These are phyloP conservation scores for Suhomyces yuchorum DNA, from an alignment of 1,139 yeast species.

Conservation along the genomic window DNA sequence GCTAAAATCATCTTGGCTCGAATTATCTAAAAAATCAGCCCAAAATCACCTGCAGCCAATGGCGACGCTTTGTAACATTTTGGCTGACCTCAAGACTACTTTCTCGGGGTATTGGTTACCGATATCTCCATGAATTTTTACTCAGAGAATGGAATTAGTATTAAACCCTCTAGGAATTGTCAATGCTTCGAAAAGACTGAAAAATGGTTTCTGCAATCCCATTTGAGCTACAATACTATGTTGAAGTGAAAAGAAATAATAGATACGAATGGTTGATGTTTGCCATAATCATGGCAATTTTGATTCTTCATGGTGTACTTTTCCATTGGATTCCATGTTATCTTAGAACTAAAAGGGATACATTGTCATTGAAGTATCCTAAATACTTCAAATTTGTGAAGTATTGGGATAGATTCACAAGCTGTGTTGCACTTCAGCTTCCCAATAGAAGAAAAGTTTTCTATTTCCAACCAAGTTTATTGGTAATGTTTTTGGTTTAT, in stretches of 20 bases:
- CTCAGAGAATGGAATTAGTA: neutral
- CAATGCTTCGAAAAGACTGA: neutral
- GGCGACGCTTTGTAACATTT: neutral
- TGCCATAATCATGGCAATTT: constrained; percentile 26
- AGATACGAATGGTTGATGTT: constrained; percentile 42
- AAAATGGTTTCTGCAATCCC: constrained; percentile 24
- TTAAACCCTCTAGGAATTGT: neutral
- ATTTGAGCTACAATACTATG: constrained; percentile 33
- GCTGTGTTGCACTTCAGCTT: constrained; percentile 25
- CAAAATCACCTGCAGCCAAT: constrained; percentile 4
- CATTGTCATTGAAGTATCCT: constrained; percentile 12
- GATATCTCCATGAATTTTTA: constrained; percentile 4
- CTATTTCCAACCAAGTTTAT: constrained; percentile 46
- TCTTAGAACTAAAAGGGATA: constrained; percentile 19
- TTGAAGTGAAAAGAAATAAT: constrained; percentile 38
- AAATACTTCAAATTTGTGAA: constrained; percentile 30
- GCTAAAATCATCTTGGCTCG: neutral
- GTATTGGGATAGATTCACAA: constrained; percentile 33
- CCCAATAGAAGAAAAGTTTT: constrained; percentile 21
- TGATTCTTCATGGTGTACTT: constrained; percentile 42
- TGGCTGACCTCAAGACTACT: neutral
- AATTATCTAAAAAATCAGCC: constrained; percentile 6
- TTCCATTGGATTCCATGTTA: constrained; percentile 45
- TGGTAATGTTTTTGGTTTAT: constrained; percentile 30
- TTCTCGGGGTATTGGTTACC: neutral